Base-by-base conservation (phyloP, 2,329 filamentous ascomycete genomes). In the Xylaria sp. region DNA sequence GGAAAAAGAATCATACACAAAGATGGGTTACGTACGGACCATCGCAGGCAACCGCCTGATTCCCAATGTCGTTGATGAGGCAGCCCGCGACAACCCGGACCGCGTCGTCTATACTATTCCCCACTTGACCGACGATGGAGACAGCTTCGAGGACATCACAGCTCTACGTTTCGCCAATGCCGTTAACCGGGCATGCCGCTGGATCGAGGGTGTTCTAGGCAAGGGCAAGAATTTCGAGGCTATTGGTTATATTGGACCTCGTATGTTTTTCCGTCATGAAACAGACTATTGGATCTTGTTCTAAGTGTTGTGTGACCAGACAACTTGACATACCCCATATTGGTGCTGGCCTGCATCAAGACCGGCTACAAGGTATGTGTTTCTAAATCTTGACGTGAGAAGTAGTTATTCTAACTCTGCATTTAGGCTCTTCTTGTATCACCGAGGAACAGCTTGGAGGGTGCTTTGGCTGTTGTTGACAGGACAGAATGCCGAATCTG, bases 291-390 rank as follows among this genome's bases (percentile, higher is more conserved):
- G 20, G 7, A 11, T 13, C 11, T 20, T 31, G 3, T 65, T 36
- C 71, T 73, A 68, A 72, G 15, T 20, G 40, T 60, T 28, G 20
- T 49, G 26, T 42, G 51, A 11, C 10, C 53, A 74, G 72, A 74
- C 54, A 72, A 74, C 26, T 56, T 74, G 23, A 73, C 71, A 4
- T 74, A 74, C 26, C 72, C 72, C 23, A 73, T 74, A 49, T 31
- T 74, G 66, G 70, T 74, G 17, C 17, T 74, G 57, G 72, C 71
- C 28, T 73, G 71, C 46, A 72, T 72, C 62, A 74, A 74, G 68
- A 73, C 72, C 10, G 72, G 72, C 42, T 74, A 73, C 63, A 74
- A 74, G 71, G 70, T 71, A 67, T 46, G 67, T 63, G 38, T 13
- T 20, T 4, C 33, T 23, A 6, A 7, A 17, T 0, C 6, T 7